phyloP scores from a whole-genome alignment of 768 basidiomycete species.

The Calocybe indica region DNA sequence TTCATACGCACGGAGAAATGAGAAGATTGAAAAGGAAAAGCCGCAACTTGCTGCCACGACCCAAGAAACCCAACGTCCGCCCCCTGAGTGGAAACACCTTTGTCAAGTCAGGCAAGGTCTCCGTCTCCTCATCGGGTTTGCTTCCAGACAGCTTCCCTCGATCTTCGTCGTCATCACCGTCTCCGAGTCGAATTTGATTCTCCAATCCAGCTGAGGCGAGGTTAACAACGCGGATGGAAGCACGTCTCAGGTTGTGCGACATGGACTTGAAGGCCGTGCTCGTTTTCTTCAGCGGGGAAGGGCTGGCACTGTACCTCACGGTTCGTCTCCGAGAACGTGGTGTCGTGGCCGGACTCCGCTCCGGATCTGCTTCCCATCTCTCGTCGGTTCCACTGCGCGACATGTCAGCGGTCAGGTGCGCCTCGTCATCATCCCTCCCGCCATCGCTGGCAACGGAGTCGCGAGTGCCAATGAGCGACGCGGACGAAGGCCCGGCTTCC shows the following conservation, averaged over 20 bases:
- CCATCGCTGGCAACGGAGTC: slow-evolving; percentile 33
- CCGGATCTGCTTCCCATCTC: slow-evolving; percentile 38
- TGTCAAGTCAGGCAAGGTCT: slow-evolving; percentile 35
- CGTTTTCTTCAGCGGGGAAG: slow-evolving; percentile 58
- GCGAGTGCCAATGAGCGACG: slow-evolving; percentile 38
- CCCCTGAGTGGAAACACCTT: slow-evolving; percentile 59
- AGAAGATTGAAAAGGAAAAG: slow-evolving; percentile 62
- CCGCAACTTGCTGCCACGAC: slow-evolving; percentile 61
- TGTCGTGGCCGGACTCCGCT: slow-evolving; percentile 36
- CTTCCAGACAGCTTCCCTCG: slow-evolving; percentile 7
- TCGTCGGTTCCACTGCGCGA: slow-evolving; percentile 25
- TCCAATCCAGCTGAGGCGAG: slow-evolving; percentile 57
- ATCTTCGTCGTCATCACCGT: slow-evolving; percentile 33
- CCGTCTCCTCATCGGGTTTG: slow-evolving; percentile 22
- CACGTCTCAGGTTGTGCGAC: slow-evolving; percentile 50
- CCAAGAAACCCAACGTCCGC: slow-evolving; percentile 71
- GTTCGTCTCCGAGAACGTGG: slow-evolving; percentile 35
- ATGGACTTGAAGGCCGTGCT: slow-evolving; percentile 54
- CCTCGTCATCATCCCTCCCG: slow-evolving; percentile 52
- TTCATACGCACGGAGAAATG: slow-evolving; percentile 56
- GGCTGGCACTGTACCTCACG: slow-evolving; percentile 44
- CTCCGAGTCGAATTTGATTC: slow-evolving; percentile 49
- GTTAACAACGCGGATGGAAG: slow-evolving; percentile 80
- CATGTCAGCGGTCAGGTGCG: slow-evolving; percentile 51
- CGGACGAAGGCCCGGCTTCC: slow-evolving; percentile 43